Conservation (phyloP, 2,329 filamentous ascomycete species). For the Orbilia ellipsospora region DNA sequence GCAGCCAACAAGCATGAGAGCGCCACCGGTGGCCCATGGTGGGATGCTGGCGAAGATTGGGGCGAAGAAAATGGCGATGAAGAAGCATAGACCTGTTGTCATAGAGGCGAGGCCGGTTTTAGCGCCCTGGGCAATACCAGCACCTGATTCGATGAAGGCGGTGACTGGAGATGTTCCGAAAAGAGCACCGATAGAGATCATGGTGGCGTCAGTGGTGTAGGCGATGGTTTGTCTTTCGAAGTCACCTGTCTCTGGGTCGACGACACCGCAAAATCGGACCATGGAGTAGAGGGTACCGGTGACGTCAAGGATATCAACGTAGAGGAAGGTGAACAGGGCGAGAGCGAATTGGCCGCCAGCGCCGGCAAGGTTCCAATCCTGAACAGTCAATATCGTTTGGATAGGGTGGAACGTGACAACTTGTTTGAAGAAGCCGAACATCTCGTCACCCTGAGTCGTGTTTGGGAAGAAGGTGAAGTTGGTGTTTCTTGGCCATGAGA, state of each 20-base stretch:
- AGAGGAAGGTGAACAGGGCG: conserved; percentile 87
- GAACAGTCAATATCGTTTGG: conserved; percentile 73
- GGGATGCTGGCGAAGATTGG: conserved; percentile 91
- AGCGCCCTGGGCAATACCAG: conserved; percentile 87
- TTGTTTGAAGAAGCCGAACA: conserved; percentile 87
- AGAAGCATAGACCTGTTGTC: conserved; percentile 81
- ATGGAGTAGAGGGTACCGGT: conserved; percentile 90
- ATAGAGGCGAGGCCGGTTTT: conserved; percentile 86
- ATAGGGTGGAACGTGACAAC: conserved; percentile 88
- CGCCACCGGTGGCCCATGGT: conserved; percentile 87
- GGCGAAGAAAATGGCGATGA: conserved; percentile 87
- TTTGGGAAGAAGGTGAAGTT: conserved; percentile 84
- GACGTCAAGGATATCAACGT: conserved; percentile 88
- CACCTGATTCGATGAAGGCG: conserved; percentile 88
- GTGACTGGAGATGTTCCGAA: conserved; percentile 84
- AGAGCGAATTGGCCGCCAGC: conserved; percentile 82
- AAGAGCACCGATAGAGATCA: conserved; percentile 81
- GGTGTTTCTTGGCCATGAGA: conserved; percentile 85
- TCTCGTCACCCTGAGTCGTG: conserved; percentile 73
- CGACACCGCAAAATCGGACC: conserved; percentile 82
- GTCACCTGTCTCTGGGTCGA: conserved; percentile 80
- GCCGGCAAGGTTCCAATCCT: conserved; percentile 76
- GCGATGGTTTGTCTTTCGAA: conserved; percentile 87
- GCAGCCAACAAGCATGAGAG: conserved; percentile 86
- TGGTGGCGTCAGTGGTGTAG: conserved; percentile 83